Evolutionary conservation across 2,329 filamentous ascomycete species (phyloP), one percentile per base, ranked within the genome.

Genomic region (Cladophialophora immunda): DNA sequence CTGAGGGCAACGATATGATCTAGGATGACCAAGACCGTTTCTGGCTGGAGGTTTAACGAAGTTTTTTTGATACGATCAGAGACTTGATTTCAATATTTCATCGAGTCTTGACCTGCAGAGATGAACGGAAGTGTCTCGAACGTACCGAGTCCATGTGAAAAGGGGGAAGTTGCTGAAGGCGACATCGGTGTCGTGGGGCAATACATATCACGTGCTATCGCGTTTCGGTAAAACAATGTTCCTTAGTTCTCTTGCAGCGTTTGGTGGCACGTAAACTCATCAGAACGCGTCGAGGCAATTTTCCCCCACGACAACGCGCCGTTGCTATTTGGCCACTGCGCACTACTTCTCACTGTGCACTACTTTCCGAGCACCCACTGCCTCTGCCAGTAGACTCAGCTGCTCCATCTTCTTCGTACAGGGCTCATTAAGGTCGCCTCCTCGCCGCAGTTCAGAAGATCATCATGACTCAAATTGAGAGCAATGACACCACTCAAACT

Each of bases 401-500:
- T 50, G 27, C 38, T 25, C 25, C n/a, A 15, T 27, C 57, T 52
- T 32, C 38, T 30, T 34, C 15, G 29, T 29, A n/a, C 8, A 17
- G 13, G 22, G 1, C 41, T 25, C 30, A 5, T 19, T 30, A 2
- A 9, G 7, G 11, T 41, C 22, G 2, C 8, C n/a, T 13, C 4
- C 32, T 4, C 25, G 19, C 19, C 25, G 7, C n/a, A 30, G 9
- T 17, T 30, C 19, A n/a, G 27, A 17, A 17, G 38, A 17, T 15
- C 67, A 64, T 25, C 34, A 73, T 73, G 71, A 73, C 71, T 11
- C 70, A 73, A 64, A 66, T 58, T 25, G 67, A 71, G 22, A 66
- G 59, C 25, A 56, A 57, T 17, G 70, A 71, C 22, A 27, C 65
- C 32, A 56, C 63, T 29, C 70, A 73, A 45, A 69, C 71, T 66